Conservation (phyloP, 768 basidiomycete genomes). For the Russula earlei region DNA sequence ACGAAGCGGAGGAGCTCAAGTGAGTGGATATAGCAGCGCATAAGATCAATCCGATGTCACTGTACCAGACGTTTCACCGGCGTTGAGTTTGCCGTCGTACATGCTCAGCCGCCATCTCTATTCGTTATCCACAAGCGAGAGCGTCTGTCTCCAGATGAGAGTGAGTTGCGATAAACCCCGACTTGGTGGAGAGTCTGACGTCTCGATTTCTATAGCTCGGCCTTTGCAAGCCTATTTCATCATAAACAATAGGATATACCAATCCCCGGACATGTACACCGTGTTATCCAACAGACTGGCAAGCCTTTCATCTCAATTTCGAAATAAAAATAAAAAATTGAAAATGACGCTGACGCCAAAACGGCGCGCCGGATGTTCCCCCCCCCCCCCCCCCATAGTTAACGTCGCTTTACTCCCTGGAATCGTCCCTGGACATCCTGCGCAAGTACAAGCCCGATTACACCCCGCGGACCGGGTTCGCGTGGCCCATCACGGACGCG, state of each 20-base stretch:
- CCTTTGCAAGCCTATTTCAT: slow-evolving; percentile 81
- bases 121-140: slow-evolving; percentile 90
- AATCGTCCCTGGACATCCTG: slow-evolving; percentile 67
- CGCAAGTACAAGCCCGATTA: slow-evolving; percentile 71
- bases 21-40: slow-evolving; percentile 28
- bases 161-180: slow-evolving; percentile 33
- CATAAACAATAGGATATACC: slow-evolving; percentile 83
- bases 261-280: slow-evolving; percentile 76
- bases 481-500: slow-evolving; percentile 71
- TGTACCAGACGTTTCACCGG: slow-evolving; percentile 69
- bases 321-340: too few species aligned
- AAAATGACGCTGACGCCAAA: too few species aligned
- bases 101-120: slow-evolving; percentile 67
- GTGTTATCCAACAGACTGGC: slow-evolving; percentile 80
- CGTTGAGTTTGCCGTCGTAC: slow-evolving; percentile 78
- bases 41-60: not conserved
- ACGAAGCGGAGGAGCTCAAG: slow-evolving; percentile 85
- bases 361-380: too few species aligned
- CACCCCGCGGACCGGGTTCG: slow-evolving; percentile 73
- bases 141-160: slow-evolving; percentile 73
- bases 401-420: slow-evolving; percentile 59
- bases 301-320: slow-evolving; percentile 19
- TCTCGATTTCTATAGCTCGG: slow-evolving; percentile 34
- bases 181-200: not conserved
- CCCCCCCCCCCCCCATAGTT: slow-evolving; percentile 32